phyloP scores from a whole-genome alignment of 257 asterid genomes.

The Cinchona pubescens region DNA sequence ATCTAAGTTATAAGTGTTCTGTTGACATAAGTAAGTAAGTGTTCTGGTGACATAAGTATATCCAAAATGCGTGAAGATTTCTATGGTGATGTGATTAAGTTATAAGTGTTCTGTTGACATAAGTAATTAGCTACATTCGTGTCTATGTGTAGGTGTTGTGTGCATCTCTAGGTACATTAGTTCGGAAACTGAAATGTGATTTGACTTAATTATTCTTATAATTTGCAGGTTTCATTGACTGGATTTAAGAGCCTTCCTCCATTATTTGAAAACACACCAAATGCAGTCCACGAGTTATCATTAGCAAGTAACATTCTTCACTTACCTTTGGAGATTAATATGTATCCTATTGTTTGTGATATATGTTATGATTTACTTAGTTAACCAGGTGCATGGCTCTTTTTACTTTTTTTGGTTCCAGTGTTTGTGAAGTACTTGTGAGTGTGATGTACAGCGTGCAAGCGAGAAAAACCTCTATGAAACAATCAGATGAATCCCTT shows the following conservation, averaged over 20 bases:
- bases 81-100: too few relatives aligned
- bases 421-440: background rate
- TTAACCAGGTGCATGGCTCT: background rate
- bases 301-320: conserved; percentile 43
- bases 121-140: too few relatives aligned
- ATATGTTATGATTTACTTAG: background rate
- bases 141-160: too few relatives aligned
- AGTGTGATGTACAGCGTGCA: background rate
- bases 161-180: too few relatives aligned
- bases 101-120: too few relatives aligned
- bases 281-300: conserved; percentile 41
- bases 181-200: background rate
- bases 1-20: too few relatives aligned
- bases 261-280: conserved; percentile 39
- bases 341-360: background rate
- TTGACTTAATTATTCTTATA: background rate
- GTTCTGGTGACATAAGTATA: too few relatives aligned
- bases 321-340: background rate
- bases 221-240: conserved; percentile 42
- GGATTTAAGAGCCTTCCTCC: conserved; percentile 55
- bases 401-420: background rate
- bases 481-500: background rate
- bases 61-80: too few relatives aligned
- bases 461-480: background rate
- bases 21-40: too few relatives aligned